These are phyloP conservation scores for Pythium brassicae DNA, from an alignment of 352 stramenopile species.

Conservation along the genomic window DNA sequence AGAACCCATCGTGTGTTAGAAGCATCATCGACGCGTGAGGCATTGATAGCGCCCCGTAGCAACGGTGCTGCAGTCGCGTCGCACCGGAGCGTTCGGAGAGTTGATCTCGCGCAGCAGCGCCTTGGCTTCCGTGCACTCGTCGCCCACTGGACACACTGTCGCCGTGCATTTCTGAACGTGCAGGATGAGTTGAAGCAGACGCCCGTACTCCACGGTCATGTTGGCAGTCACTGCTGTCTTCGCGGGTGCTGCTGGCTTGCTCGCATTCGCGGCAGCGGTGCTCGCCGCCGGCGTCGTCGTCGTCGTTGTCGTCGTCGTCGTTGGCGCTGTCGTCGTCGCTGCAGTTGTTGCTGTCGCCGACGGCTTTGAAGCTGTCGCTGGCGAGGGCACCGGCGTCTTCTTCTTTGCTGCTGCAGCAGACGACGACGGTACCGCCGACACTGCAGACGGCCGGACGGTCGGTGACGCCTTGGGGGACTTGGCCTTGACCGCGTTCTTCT, in stretches of 20 bases:
- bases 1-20: not conserved
- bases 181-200: conserved; percentile 81
- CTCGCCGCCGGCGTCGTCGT: conserved; percentile 10
- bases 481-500: conserved; percentile 45
- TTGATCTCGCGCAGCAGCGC: conserved; percentile 71
- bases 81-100: conserved; percentile 55
- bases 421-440: conserved; percentile 1
- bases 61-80: not conserved
- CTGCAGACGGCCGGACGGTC: conserved; percentile 9
- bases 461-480: conserved; percentile 58
- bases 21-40: too few species aligned
- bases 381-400: conserved; percentile 17
- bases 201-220: conserved; percentile 77
- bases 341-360: not conserved
- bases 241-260: conserved; percentile 11
- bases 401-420: conserved; percentile 13
- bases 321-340: conserved; percentile 13
- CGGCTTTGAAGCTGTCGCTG: conserved; percentile 14
- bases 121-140: conserved; percentile 78
- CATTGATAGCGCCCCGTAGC: not conserved
- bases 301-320: conserved; percentile 13
- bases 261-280: not conserved
- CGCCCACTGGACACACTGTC: conserved; percentile 49
- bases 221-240: conserved; percentile 46
- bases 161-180: conserved; percentile 81